Base-by-base conservation (phyloP, 495 filamentous ascomycete species). In the Xylaria venustula region DNA sequence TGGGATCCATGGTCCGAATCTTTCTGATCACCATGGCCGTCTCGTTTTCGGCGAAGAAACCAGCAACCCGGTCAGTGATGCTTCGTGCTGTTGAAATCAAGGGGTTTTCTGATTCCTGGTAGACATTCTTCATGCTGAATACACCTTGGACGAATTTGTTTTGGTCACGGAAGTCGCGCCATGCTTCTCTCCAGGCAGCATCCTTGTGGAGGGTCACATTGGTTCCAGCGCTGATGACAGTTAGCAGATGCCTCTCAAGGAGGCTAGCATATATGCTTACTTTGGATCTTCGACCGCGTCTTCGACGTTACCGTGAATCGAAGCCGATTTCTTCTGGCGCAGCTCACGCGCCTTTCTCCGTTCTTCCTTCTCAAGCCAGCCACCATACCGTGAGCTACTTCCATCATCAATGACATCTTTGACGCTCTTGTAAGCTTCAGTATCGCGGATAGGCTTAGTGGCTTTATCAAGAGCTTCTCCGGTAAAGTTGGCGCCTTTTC, bases 41-140 rank as follows among this genome's bases (percentile, higher is more conserved):
- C 75, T 98, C 94, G 73, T 97, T 98, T 73, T 98, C 94, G 36
- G 94, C 94, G 64, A 98, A 98, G 76, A 97, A 98, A 25, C 95
- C 92, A 49, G 90, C 91, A 28, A 98, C 83, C 42, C 90, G 85
- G 73, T 98, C 94, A 11, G 92, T 90, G 62, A 98, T 95, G 74
- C 89, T 92, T 65, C 94, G 89, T 2, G 93, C 94, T 6, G 92
- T 96, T 45, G 86, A 88, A 70, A 98, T 92, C 19, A 98, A 79
- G 0, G 94, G 95, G 73, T 98, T 97, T 71, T 98, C 93, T 26
- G 93, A 97, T 75, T 98, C 94, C 58, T 94, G 87, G 80, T 97
- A 97, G 52, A 85, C 85, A 42, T 83, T 84, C 74, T 93, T 91
- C 64, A 94, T 77, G 61, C 82, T 81, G 78, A 97, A 97, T 47